Base-by-base conservation (phyloP, 306 rosid genomes). In the Trifolium repens region DNA sequence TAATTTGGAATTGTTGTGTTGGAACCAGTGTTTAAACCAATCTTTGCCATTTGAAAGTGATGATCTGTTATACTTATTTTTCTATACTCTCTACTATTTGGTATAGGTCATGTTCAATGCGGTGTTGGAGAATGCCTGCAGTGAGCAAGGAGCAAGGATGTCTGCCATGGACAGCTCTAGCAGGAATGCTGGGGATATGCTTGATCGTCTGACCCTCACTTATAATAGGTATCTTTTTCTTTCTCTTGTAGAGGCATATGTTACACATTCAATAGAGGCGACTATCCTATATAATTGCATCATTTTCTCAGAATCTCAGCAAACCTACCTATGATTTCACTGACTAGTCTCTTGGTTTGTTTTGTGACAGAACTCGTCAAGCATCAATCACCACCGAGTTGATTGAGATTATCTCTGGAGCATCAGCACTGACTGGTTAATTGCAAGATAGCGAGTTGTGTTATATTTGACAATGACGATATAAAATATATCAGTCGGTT, bases 81-180 rank as follows among this genome's bases (percentile, higher is more conserved):
- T 73, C 32, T 74, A 27, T 27, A 68, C 30, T 4, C 52, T 55
- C 52, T 55, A 40, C 57, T 27, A 7, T 30, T 17, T 71, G 71
- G 50, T 77, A 34, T 78, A 94, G 99, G 90, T 92, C 64, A 1
- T 94, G 88, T 94, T 89, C 96, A 94, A 94, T 57, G 99, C 87
- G 5, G 96, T 92, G 46, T 14, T 94, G 89, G 97, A 94, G 94
- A 94, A 94, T 86, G 99, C 99, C 76, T 89, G 96, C 87, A 94
- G 99, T 90, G 99, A 94, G 79, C 99, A 94, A 82, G 99, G 99
- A 70, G 99, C 99, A 26, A 89, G 99, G 80, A 92, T 94, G 99
- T 94, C 99, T 72, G 99, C 99, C 63, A 92, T 94, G 99, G 99
- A 94, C 82, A 92, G 99, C 82, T 92, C 99, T 54, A 94, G 99